A percentile compares a stretch with the other conserved stretches of the same genome.
Conservation (phyloP, 2,329 filamentous ascomycete genomes). For the Lithohypha guttulata region DNA sequence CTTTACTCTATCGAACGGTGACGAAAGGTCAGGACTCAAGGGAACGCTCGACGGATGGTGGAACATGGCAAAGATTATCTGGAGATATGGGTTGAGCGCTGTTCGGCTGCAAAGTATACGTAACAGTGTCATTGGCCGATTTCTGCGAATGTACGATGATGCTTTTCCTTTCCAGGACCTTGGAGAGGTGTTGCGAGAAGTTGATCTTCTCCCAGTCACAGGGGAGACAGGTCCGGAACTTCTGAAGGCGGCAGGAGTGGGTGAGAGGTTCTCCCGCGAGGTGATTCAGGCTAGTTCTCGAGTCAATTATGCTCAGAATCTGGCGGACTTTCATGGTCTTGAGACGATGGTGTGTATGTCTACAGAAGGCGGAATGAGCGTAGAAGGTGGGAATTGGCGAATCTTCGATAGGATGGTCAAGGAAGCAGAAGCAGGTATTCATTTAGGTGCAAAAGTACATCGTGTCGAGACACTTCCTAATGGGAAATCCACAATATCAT, state of each 20-base stretch:
- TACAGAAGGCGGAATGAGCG: slow-evolving; percentile 67
- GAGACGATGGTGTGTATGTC: slow-evolving; percentile 90
- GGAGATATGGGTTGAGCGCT: slow-evolving; percentile 75
- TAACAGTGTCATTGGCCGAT: slow-evolving; percentile 58
- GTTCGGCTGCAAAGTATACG: slow-evolving; percentile 63
- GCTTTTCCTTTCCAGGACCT: slow-evolving; percentile 76
- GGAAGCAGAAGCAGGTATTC: slow-evolving; percentile 49
- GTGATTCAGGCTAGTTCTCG: slow-evolving; percentile 83
- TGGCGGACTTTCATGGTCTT: slow-evolving; percentile 75
- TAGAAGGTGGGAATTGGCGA: slow-evolving; percentile 82
- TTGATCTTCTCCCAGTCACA: slow-evolving; percentile 57
- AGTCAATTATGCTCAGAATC: slow-evolving; percentile 89
- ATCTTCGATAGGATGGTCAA: slow-evolving; percentile 80
- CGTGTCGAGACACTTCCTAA: slow-evolving; percentile 38
- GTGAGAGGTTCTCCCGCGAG: slow-evolving; percentile 58
- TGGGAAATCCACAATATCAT: slow-evolving; percentile 30
- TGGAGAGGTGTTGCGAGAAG: slow-evolving; percentile 54
- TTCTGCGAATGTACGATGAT: slow-evolving; percentile 67
- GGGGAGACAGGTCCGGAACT: slow-evolving; percentile 63
- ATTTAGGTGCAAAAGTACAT: slow-evolving; percentile 57
- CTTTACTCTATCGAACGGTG: slow-evolving; percentile 49
- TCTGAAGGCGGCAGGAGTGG: slow-evolving; percentile 57
- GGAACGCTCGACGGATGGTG: slow-evolving; percentile 50
- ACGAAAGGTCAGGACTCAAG: slow-evolving; percentile 27
- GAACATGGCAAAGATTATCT: slow-evolving; percentile 67